Base-by-base conservation (phyloP, 345 rosid species). In the Corchorus olitorius region DNA sequence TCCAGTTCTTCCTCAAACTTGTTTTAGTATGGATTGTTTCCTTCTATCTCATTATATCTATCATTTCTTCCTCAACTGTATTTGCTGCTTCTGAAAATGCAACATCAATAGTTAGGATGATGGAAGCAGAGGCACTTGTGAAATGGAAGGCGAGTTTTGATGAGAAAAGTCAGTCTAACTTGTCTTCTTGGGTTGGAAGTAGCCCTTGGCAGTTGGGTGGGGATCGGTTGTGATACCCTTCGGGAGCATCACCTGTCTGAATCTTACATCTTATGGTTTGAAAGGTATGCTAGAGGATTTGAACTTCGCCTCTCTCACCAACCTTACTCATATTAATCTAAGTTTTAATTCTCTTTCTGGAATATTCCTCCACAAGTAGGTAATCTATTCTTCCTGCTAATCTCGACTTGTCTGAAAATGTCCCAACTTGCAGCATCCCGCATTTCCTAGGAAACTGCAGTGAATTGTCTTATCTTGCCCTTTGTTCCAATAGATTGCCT, bases 301-400 rank as follows among this genome's bases (percentile, higher is more conserved):
- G 35, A 60, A 4, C 65, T 60, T 60, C 65, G 0, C 33, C 14
- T 17, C 65, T 60, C 37, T 60, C 35, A 27, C 65, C 39, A 17
- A 60, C 13, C 65, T 60, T 13, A 60, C 65, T 11, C 11, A 10
- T 60, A 35, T 63, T 16, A 46, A 63, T 37, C 17, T 63, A 6
- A 4, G 56, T 33, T 46, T 22, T 48, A 76, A 76, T 60, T 58
- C 39, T 5, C 46, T 76, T 56, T 39, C 0, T 43, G 75, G 69
- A 60, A 20, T 7, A 60, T 60, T 19, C 39, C 39, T 19, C 9
- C 65, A 11, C 35, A 60, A 19, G 22, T 27, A 27, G 37, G 65
- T 60, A 10, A 17, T 22, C 58, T n/a, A n/a, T n/a, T n/a, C n/a
- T n/a, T n/a, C n/a, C n/a, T n/a, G n/a, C n/a, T n/a, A n/a, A n/a